Evolutionary conservation across 352 stramenopile genomes (phyloP), one percentile per base, ranked within the genome.

Genomic region (Pelagophyceae sp.): DNA sequence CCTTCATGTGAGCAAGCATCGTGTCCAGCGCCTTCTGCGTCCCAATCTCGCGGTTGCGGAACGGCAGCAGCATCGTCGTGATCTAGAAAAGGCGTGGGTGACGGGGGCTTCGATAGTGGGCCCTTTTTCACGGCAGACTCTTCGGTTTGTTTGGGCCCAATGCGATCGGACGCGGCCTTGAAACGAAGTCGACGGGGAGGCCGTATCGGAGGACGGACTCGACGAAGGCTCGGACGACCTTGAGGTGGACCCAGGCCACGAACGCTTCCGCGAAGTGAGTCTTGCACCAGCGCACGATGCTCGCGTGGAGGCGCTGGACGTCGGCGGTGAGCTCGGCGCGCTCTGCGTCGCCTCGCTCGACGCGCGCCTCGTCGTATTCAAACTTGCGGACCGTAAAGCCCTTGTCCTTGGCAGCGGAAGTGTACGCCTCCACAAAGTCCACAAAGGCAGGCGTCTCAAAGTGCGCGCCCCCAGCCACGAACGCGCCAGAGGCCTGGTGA

Each of bases 161-260:
- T n/a, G n/a, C n/a, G n/a, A n/a, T n/a, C n/a, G n/a, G n/a, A n/a
- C n/a, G n/a, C 1, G 86, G 89, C n/a, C n/a, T n/a, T n/a, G n/a
- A n/a, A n/a, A n/a, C n/a, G 72, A 98, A 98, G 85, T 98, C 96
- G 51, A 98, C 91, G 5, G 95, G 95, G 19, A 99, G 87, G 38
- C 95, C 95, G 81, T 98, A 99, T 77, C 95, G 92, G 75, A 99
- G 87, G 72, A 98, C 94, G 78, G 91, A 96, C 86, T 99, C 96
- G 54, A 98, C 93, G 86, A 98, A 99, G 23, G 96, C 88, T 65
- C 94, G 92, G 82, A 99, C 92, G 23, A 97, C 91, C 89, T 98
- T 98, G 79, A 98, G 94, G 82, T 99, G 95, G 90, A 98, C 97
- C 95, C 94, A 98, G 19, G 93, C 94, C 67, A 97, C 95, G 80